phyloP scores from a whole-genome alignment of 2,329 filamentous ascomycete species.

The Cladosporium colombiae region DNA sequence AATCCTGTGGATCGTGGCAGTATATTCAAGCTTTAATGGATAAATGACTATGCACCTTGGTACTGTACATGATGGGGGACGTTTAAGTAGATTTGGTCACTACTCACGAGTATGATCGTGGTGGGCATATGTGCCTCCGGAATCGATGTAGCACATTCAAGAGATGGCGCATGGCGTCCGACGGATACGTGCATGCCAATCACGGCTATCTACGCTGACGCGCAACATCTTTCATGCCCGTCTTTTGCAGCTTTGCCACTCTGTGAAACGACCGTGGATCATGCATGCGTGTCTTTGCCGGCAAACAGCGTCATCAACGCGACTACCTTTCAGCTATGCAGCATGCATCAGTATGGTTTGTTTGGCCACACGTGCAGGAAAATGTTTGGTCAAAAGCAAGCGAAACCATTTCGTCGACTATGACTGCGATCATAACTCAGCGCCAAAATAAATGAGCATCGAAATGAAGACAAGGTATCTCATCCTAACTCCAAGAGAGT shows the following conservation, averaged over 20 bases:
- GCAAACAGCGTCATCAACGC: neutral
- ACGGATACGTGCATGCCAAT: neutral
- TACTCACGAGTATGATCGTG: neutral
- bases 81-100: neutral
- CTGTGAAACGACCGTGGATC: neutral
- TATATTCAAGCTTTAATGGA: conserved; percentile 5
- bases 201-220: neutral
- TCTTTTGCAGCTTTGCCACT: neutral
- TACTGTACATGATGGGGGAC: neutral
- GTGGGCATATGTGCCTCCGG: neutral
- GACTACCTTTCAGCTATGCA: neutral
- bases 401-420: neutral
- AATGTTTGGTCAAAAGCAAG: neutral
- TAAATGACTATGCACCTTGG: neutral
- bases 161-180: neutral
- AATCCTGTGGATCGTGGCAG: neutral
- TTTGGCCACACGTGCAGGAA: neutral
- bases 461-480: neutral
- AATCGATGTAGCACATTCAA: no score
- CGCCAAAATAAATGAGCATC: neutral
- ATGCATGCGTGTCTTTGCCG: neutral
- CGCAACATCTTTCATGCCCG: neutral
- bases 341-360: neutral
- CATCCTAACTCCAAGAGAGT: neutral
- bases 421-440: neutral